phyloP scores from a whole-genome alignment of 345 rosid species.

The Chamaenerion angustifolium region DNA sequence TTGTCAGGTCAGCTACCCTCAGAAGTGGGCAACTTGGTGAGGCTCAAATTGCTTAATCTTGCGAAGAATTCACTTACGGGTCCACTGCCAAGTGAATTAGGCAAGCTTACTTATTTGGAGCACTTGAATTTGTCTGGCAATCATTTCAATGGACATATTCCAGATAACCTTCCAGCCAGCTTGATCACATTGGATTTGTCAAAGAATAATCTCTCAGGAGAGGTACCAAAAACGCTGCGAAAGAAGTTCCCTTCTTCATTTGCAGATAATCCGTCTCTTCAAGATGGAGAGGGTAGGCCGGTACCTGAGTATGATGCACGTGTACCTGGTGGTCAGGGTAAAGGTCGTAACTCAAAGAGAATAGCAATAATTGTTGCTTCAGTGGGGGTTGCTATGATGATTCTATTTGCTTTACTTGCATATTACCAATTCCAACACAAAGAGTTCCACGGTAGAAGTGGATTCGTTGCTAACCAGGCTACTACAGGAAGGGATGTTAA shows the following conservation, averaged over 20 bases:
- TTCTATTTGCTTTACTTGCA: constrained; percentile 54
- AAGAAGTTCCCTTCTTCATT: constrained; percentile 43
- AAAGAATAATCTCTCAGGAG: constrained; percentile 58
- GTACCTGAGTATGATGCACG: constrained; percentile 9
- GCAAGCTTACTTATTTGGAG: constrained; percentile 51
- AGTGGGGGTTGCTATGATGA: constrained; percentile 49
- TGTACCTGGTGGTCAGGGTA: constrained; percentile 5
- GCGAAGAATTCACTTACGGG: constrained; percentile 60
- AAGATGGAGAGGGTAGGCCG: constrained; percentile 17
- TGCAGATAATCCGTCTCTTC: constrained; percentile 53
- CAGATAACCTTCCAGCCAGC: constrained; percentile 42
- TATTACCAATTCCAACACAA: constrained; percentile 50
- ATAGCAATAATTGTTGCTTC: constrained; percentile 65
- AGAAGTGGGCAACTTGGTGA: constrained; percentile 46
- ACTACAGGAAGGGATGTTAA: constrained; percentile 35
- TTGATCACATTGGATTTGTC: constrained; percentile 66
- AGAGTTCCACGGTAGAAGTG: constrained; percentile 46
- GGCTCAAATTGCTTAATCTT: constrained; percentile 45
- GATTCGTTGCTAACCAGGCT: constrained; percentile 30
- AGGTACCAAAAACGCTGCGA: constrained; percentile 42
- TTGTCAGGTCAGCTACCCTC: constrained; percentile 50
- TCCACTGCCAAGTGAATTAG: constrained; percentile 56
- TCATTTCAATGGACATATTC: constrained; percentile 52
- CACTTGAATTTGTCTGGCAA: constrained; percentile 78
- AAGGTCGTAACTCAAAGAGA: constrained; percentile 29